A percentile compares a stretch with the other conserved stretches of the same genome.
Evolutionary conservation across 495 filamentous ascomycete species (phyloP).

Genomic region (Podospora pseudocomata): DNA sequence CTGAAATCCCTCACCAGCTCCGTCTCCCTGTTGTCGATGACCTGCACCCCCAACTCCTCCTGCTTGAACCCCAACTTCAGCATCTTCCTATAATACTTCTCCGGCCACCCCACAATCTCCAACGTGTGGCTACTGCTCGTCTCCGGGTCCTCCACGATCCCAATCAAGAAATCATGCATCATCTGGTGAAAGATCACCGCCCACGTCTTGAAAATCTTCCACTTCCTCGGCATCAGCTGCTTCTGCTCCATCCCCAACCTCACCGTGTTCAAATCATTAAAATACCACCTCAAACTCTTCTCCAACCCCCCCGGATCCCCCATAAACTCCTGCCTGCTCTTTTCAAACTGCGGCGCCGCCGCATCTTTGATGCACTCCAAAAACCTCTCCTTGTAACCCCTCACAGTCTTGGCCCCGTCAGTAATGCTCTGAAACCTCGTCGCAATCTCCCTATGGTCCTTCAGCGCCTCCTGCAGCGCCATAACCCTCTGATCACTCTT

Average conservation of each 20-base stretch:
- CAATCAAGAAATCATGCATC: conserved; percentile 91
- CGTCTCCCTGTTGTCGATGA: conserved; percentile 81
- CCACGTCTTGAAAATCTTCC: conserved; percentile 92
- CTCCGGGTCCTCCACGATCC: conserved; percentile 74
- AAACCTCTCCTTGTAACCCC: conserved; percentile 97
- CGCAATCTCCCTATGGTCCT: conserved; percentile 90
- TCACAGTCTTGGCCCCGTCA: conserved; percentile 81
- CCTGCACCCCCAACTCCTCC: conserved; percentile 69
- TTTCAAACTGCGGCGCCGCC: conserved; percentile 70
- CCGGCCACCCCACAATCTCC: conserved; percentile 88
- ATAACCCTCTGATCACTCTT: conserved; percentile 87
- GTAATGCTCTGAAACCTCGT: conserved; percentile 91
- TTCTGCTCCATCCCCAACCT: conserved; percentile 72
- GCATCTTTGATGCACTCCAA: conserved; percentile 70
- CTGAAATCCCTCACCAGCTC: conserved; percentile 93
- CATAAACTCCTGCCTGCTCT: conserved; percentile 68
- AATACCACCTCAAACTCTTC: conserved; percentile 88
- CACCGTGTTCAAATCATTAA: conserved; percentile 92
- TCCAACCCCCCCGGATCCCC: conserved; percentile 78
- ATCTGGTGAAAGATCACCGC: conserved; percentile 81
- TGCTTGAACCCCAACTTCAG: conserved; percentile 73
- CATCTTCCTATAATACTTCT: conserved; percentile 97
- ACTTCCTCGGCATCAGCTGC: conserved; percentile 88
- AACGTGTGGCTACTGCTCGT: conserved; percentile 75
- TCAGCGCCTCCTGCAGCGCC: conserved; percentile 88